Evolutionary conservation across 345 rosid species (phyloP), one percentile per base, ranked within the genome.

Genomic region (Populus tremula): DNA sequence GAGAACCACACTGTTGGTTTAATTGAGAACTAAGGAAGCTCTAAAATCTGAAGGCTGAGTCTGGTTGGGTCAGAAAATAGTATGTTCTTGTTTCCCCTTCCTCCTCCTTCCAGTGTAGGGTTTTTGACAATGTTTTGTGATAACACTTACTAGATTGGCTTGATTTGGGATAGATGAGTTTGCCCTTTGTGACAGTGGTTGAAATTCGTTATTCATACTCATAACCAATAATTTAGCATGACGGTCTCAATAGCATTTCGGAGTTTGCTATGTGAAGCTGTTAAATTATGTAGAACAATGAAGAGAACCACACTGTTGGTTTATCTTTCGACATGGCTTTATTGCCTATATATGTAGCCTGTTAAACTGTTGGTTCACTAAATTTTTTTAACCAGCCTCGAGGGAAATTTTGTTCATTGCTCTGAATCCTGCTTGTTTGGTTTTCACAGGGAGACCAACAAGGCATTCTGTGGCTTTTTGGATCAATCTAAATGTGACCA

Each of bases 381-480:
- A 27, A 27, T 62, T 21, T 23, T 38, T 36, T 59, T 45, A 8
- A 13, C 36, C 63, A 75, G n/a, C 45, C 13, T 41, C 10, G 45
- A 41, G 45, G 45, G 45, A 2, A 23, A 9, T 56, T 73, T 25
- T 73, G 21, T 11, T 74, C 54, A 31, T 49, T 50, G 1, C 69
- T 50, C 31, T 67, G 49, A 5, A 41, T 77, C 64, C 59, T 66
- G 41, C 71, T 76, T 78, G 81, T 79, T 74, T 84, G 80, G n/a
- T 82, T 82, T 79, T 71, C 62, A 29, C 87, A 93, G 98, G 93
- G 99, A 96, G 83, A 83, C 81, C 62, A 93, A 91, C 67, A 96
- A 96, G 83, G 98, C 99, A 62, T 87, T 92, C 72, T 93, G 98
- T 85, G 99, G 99, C 76, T 93, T 93, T 86, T 76, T 71, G 81